Evolutionary conservation across 208 protist genomes (phyloP).

Genomic region (Trypanosoma brucei): DNA sequence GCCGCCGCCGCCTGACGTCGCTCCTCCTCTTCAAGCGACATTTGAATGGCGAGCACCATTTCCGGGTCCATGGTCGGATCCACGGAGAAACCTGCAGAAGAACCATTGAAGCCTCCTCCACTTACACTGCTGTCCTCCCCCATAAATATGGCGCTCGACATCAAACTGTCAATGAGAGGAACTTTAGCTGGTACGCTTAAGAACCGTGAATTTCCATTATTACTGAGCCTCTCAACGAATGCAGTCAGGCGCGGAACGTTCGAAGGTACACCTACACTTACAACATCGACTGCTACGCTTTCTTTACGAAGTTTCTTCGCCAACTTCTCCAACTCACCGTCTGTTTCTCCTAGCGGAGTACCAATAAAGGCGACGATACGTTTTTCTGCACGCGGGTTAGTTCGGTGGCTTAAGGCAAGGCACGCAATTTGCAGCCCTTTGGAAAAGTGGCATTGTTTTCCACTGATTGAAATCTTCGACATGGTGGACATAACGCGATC

Average conservation of each 20-base stretch:
- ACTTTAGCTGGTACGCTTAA: slow-evolving; percentile 66
- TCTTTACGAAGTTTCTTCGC: slow-evolving; percentile 96
- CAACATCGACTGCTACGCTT: slow-evolving; percentile 95
- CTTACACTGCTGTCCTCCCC: slow-evolving; percentile 36
- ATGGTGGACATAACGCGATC: slow-evolving; percentile 92
- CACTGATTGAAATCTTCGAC: slow-evolving; percentile 83
- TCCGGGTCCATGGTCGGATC: slow-evolving; percentile 93
- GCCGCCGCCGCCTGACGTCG: slow-evolving; percentile 77
- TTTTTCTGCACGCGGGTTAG: slow-evolving; percentile 93
- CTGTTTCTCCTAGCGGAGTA: slow-evolving; percentile 87
- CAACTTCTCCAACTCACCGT: slow-evolving; percentile 88
- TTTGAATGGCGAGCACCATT: slow-evolving; percentile 92
- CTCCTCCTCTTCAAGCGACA: slow-evolving; percentile 94
- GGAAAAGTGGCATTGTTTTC: slow-evolving; percentile 86
- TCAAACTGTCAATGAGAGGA: slow-evolving; percentile 90
- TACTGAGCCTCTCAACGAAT: slow-evolving; percentile 91
- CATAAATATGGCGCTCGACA: slow-evolving; percentile 87
- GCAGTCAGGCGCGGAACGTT: slow-evolving; percentile 88
- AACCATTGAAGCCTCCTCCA: slow-evolving; percentile 4
- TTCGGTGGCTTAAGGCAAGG: slow-evolving; percentile 95
- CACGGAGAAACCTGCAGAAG: slow-evolving; percentile 68
- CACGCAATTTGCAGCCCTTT: slow-evolving; percentile 91
- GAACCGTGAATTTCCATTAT: slow-evolving; percentile 83
- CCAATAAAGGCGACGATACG: slow-evolving; percentile 98
- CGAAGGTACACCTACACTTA: slow-evolving; percentile 93